Conservation (phyloP, 2,329 filamentous ascomycete genomes). For the Beauveria sp. region DNA sequence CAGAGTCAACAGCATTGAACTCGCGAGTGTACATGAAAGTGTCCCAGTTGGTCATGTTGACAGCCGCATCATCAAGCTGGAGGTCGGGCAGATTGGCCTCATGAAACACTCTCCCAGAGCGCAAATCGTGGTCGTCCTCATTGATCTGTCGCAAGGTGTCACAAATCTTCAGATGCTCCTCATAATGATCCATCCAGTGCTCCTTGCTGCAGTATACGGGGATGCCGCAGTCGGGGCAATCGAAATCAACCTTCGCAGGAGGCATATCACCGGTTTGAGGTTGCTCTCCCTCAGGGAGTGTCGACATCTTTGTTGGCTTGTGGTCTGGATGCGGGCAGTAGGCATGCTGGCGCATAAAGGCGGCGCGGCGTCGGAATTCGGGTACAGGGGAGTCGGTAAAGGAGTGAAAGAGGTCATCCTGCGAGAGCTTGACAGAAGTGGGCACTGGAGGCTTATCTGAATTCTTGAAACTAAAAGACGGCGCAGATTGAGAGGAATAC, state of each 20-base stretch:
- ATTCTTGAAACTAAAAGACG: constrained; percentile 5
- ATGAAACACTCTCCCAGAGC: constrained; percentile 83
- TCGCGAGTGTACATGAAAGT: constrained; percentile 90
- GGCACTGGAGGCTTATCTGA: constrained; percentile 17
- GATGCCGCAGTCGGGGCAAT: constrained; percentile 93
- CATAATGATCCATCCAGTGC: constrained; percentile 95
- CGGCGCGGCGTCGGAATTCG: constrained; percentile 78
- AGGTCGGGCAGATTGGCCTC: constrained; percentile 88
- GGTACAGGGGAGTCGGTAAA: constrained; percentile 84
- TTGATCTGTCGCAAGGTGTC: constrained; percentile 89
- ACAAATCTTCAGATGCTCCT: constrained; percentile 85
- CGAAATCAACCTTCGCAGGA: constrained; percentile 80
- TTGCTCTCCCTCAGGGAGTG: constrained; percentile 55
- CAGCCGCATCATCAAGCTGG: constrained; percentile 84
- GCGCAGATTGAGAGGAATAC: constrained; percentile 10
- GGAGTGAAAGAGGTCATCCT: constrained; percentile 86
- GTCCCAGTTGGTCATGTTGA: constrained; percentile 99
- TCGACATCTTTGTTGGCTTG: constrained; percentile 62
- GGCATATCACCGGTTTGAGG: constrained; percentile 47
- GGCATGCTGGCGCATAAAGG: constrained; percentile 87
- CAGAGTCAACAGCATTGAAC: constrained; percentile 84
- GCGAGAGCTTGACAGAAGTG: constrained; percentile 39
- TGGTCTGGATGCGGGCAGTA: constrained; percentile 90
- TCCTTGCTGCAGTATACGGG: constrained; percentile 90
- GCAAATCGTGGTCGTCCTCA: constrained; percentile 92